These are phyloP conservation scores for Dryas octopetala DNA, from an alignment of 306 rosid genomes.

Conservation along the genomic window DNA sequence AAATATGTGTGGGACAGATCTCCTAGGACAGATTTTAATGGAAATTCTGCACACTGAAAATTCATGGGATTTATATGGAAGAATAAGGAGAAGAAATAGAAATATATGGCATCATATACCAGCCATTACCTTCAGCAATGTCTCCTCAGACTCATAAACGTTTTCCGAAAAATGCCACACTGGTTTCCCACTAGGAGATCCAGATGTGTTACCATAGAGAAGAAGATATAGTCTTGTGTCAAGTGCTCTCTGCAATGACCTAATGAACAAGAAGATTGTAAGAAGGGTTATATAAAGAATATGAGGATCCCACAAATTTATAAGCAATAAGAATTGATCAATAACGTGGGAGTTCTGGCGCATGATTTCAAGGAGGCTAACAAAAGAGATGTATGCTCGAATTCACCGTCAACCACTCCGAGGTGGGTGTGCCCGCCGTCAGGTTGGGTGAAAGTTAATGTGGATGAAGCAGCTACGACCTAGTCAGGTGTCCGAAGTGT, in stretches of 20 bases:
- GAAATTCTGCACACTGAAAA: conserved; percentile 89
- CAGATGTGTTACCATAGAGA: conserved; percentile 50
- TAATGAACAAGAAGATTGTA: conserved; percentile 24
- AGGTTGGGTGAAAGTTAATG: too few species aligned
- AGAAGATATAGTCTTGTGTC: conserved; percentile 90
- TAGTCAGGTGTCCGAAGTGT: too few species aligned
- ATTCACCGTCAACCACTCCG: too few species aligned
- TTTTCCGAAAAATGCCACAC: conserved; percentile 92
- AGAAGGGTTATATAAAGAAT: too few species aligned
- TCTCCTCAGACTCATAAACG: conserved; percentile 74
- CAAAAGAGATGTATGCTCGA: too few species aligned
- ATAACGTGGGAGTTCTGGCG: too few species aligned
- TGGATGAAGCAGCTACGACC: too few species aligned
- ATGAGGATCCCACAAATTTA: too few species aligned
- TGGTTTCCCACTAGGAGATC: conserved; percentile 55
- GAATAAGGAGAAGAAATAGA: conserved; percentile 4
- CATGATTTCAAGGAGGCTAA: too few species aligned
- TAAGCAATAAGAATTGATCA: too few species aligned
- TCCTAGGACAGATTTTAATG: conserved; percentile 70
- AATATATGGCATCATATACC: conserved; percentile 1
- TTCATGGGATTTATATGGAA: not conserved
- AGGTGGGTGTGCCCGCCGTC: too few species aligned
- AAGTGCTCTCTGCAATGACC: too few species aligned
- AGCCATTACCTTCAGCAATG: conserved; percentile 60
- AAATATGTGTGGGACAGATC: conserved; percentile 83